Percentiles rank a stretch among this genome's conserved stretches.
Conservation (phyloP, 257 asterid genomes). For the Solanum rostratum region DNA sequence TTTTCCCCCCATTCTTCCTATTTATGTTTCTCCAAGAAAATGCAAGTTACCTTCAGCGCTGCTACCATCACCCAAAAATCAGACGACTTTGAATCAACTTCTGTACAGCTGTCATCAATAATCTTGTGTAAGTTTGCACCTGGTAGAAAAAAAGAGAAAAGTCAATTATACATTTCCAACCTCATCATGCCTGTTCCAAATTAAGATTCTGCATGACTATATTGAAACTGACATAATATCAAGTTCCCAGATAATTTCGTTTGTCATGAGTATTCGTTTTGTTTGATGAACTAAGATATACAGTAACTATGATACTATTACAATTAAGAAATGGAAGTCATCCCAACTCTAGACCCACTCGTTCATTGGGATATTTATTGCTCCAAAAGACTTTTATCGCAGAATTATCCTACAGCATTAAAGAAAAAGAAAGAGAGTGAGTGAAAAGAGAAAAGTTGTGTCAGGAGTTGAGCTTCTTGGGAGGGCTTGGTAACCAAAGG, state of each 20-base stretch:
- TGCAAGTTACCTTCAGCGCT: conserved; percentile 61
- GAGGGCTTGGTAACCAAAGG: neutral
- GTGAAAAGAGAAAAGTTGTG: neutral
- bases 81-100: conserved; percentile 67
- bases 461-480: neutral
- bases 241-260: neutral
- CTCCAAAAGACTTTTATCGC: neutral
- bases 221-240: neutral
- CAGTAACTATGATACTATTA: neutral
- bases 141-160: conserved; percentile 22
- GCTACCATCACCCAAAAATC: conserved; percentile 96
- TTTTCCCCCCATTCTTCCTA: neutral
- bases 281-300: neutral
- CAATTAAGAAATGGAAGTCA: neutral
- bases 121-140: conserved; percentile 62
- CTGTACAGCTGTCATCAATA: conserved; percentile 57
- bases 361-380: neutral
- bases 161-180: neutral
- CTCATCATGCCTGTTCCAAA: neutral
- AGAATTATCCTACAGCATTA: neutral
- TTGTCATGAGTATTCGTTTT: neutral
- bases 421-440: neutral
- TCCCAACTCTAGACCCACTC: neutral
- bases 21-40: neutral
- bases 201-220: neutral